Conservation (phyloP, 140 eudicot species). For the Anethum foeniculum region DNA sequence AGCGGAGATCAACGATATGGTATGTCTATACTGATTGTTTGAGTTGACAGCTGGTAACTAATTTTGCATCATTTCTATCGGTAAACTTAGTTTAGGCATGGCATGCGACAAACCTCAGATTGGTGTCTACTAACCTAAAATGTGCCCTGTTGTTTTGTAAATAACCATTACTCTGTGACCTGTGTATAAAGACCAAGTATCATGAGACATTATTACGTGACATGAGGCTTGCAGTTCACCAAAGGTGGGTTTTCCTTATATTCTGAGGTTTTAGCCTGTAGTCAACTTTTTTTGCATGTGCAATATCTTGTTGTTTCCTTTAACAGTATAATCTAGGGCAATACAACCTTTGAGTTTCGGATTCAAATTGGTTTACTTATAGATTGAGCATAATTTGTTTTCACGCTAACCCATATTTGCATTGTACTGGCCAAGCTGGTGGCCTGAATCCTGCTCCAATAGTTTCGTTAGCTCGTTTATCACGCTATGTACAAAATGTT, state of each 20-base stretch:
- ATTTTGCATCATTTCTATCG: not conserved
- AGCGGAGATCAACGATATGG: slow-evolving; percentile 99
- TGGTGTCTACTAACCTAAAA: not conserved
- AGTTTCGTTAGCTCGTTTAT: not conserved
- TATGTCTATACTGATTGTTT: slow-evolving; percentile 16
- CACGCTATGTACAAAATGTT: not conserved
- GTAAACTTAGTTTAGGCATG: not conserved
- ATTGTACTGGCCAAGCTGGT: not conserved
- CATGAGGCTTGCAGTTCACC: not conserved
- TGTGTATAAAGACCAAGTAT: not conserved
- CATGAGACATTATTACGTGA: not conserved
- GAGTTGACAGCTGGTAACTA: not conserved
- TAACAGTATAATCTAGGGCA: not conserved
- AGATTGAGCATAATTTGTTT: not conserved
- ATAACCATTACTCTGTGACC: not conserved
- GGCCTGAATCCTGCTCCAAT: not conserved
- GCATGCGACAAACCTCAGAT: not conserved
- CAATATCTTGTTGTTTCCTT: too few relatives aligned
- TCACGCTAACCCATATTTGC: not conserved
- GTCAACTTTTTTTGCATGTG: not conserved
- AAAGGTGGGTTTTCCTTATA: not conserved
- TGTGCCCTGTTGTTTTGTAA: not conserved
- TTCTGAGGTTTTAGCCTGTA: not conserved
- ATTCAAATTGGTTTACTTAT: not conserved
- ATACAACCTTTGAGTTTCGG: not conserved